Conservation (phyloP, 1,284 basidiomycete genomes). For the Pyrrhoderma noxium region DNA sequence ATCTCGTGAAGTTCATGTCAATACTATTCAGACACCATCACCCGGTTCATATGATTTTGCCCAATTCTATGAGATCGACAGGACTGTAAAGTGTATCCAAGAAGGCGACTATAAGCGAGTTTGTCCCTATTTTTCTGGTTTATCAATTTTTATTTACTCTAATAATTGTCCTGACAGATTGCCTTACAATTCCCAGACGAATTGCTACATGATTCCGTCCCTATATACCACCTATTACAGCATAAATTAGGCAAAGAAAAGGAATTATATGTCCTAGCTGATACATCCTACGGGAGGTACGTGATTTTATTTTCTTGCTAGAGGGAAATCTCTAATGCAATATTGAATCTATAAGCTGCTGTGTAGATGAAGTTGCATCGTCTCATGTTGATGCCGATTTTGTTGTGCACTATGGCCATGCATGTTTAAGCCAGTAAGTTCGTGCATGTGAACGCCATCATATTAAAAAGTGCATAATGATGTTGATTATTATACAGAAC, state of each 20-base stretch:
- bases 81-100: constrained; percentile 46
- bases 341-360: constrained; percentile 57
- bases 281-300: constrained; percentile 94
- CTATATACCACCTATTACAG: constrained; percentile 74
- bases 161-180: constrained; percentile 40
- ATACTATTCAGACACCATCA: constrained; percentile 25
- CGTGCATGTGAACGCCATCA: constrained; percentile 8
- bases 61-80: constrained; percentile 56
- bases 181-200: constrained; percentile 97
- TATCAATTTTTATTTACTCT: background rate
- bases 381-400: constrained; percentile 91
- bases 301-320: background rate
- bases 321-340: background rate
- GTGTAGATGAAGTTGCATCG: constrained; percentile 94
- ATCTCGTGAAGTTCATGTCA: no score
- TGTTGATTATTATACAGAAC: constrained; percentile 39
- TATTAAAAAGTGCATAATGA: background rate
- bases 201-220: constrained; percentile 80
- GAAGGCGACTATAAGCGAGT: constrained; percentile 54
- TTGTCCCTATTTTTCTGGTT: constrained; percentile 21
- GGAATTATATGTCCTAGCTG: constrained; percentile 87
- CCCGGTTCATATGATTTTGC: constrained; percentile 34
- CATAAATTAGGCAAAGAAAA: constrained; percentile 37
- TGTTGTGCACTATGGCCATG: constrained; percentile 94
- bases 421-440: constrained; percentile 83